Evolutionary conservation across 2,329 filamentous ascomycete species (phyloP).

Genomic region (Fusarium napiforme): DNA sequence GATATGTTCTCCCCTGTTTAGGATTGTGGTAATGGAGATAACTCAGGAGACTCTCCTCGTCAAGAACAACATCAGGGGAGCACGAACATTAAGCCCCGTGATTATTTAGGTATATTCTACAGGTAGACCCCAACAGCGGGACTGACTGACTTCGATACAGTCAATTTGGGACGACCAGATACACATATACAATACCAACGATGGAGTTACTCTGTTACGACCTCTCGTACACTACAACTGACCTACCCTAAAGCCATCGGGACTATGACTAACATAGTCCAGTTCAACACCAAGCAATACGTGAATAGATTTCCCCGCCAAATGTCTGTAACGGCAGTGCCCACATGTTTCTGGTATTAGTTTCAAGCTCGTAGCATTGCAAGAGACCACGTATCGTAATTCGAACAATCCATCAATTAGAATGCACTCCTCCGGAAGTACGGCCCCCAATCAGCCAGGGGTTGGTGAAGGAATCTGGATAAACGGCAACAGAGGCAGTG

Average conservation of each 20-base stretch:
- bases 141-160: neutral
- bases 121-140: too few relatives aligned
- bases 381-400: slow-evolving; percentile 1
- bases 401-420: neutral
- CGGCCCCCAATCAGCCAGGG: slow-evolving; percentile 23
- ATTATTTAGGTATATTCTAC: too few relatives aligned
- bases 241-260: slow-evolving; percentile 1
- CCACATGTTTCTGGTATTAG: slow-evolving; percentile 5
- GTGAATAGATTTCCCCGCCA: neutral
- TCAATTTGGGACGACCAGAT: neutral
- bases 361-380: neutral
- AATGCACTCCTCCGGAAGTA: slow-evolving; percentile 16
- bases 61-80: neutral
- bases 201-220: neutral
- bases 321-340: neutral
- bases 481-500: slow-evolving; percentile 38
- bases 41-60: neutral
- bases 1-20: too few relatives aligned
- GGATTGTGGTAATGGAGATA: neutral
- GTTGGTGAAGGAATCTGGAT: slow-evolving; percentile 37
- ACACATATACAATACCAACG: neutral
- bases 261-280: neutral
- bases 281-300: neutral
- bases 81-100: neutral
- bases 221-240: neutral